Evolutionary conservation across 345 rosid species (phyloP), one percentile per base, ranked within the genome.

Genomic region (Salix arbutifolia): DNA sequence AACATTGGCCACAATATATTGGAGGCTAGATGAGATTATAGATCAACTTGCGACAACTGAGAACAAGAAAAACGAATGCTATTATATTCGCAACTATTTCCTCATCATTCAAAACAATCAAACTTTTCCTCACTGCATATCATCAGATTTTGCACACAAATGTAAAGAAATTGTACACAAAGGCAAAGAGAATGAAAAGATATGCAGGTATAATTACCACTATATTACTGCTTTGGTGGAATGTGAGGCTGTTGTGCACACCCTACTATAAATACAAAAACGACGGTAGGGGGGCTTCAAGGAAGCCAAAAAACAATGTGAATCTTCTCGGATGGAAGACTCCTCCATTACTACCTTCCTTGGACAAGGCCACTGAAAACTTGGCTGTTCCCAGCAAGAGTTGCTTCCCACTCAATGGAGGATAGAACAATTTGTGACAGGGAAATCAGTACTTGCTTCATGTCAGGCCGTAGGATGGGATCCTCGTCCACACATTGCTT

Each of bases 351-450:
- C 79, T 84, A 95, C 87, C 99, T 88, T 85, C 99, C 99, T 84
- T 91, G 99, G 75, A 95, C 97, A 61, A 95, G 92, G 67, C 99
- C 98, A 70, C 98, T 95, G 79, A 95, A 95, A 69, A 95, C 97
- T 83, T 95, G 99, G 82, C 97, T 95, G 83, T 86, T 93, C 65
- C 99, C 98, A 1, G 99, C 98, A 67, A 95, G 96, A 67, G 99
- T 95, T 74, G 99, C 98, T 84, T 95, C 99, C 99, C 99, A 95
- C 86, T 95, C 99, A 17, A 93, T 88, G 9, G 98, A 91, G 37
- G 98, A 91, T 79, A 95, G 77, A 70, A 91, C 97, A 70, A 90
- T 91, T 82, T 95, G 99, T 21, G 99, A 95, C 28, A 95, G 83
- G 26, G 93, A 82, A 66, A 95, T 93, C 80, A 95, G 98, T 2